Base-by-base conservation (phyloP, 2,329 filamentous ascomycete species). In the Ceratocystis colombiana region DNA sequence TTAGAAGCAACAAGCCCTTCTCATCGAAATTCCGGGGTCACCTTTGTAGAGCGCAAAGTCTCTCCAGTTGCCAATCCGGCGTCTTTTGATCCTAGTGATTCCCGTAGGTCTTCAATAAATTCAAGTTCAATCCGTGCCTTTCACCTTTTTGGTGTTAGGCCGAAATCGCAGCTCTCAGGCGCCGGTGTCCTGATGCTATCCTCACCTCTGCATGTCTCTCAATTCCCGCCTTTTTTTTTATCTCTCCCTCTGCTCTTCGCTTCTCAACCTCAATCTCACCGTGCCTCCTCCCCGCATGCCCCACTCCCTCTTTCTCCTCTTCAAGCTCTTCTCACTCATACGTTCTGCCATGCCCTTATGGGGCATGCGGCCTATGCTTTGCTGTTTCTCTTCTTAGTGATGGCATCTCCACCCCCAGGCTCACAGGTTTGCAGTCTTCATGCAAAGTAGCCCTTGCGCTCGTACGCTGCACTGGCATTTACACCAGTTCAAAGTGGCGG, bases 371-470 rank as follows among this genome's bases (percentile, higher is more conserved):
- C 3, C 53, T 22, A 12, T 59, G 28, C 28, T 59, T 22, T 59
- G 15, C n/a, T 53, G 20, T 53, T 53, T 25, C 20, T 53, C 25
- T 20, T 50, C n/a, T 53, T 10, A 25, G 10, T 53, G 20, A 53
- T 53, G 45, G 45, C 45, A 50, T 7, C 2, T 22, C 48, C 46
- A n/a, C 46, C 46, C 46, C 22, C 20, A 57, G 53, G 22, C 22
- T 17, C 22, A n/a, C 22, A 22, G 10, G 46, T 12, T 50, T 22
- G 46, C 46, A 50, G 46, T 22, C 46, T n/a, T 57, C 53, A 59
- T 59, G 53, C 53, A 59, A 59, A 59, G 28, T 33, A 59, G 53
- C 53, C 53, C 53, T 33, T 59, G 53, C 53, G 53, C 53, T 12
- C 20, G 25, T 8, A 10, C 20, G 20, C 28, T 30, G 33, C 25